Evolutionary conservation across 1,139 yeast species (phyloP), one percentile per base, ranked within the genome.

Genomic region (Petasospora rhodanensis): DNA sequence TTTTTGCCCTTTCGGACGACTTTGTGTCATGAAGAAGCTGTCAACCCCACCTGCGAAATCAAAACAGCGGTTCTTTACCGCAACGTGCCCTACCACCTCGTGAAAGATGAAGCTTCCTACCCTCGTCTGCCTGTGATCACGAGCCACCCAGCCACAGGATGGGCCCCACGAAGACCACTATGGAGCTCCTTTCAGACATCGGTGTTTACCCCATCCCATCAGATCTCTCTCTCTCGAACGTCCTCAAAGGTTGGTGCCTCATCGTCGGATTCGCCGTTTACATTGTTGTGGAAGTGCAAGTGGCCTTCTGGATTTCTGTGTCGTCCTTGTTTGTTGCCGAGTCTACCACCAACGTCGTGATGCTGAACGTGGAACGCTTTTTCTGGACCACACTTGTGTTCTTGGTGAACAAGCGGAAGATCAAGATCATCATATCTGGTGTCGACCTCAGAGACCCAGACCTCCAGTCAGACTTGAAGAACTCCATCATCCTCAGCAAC

Each of bases 371-470:
- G 7, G 35, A 32, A 4, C 31, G 38, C 8, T 20, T 29, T 7
- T 47, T 45, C 20, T 51, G 55, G 55, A 35, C 25, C 3, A n/a
- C 36, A 4, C 35, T 48, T 10, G 28, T 45, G 4, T 42, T 40
- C 32, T 39, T 49, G 33, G 46, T 51, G 13, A 41, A 39, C 29
- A 48, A 43, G 34, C 42, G 44, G 7, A 45, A 47, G 31, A 37
- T 50, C 16, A 48, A 44, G 24, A 45, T 51, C 18, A 43, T 47
- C 11, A 41, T 51, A 10, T 41, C 46, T 22, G 55, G 55, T 1
- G 27, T 48, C 7, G 46, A 51, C 22, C 39, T 49, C 25, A 42
- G 35, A 20, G 49, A 46, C 16, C 37, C 38, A 10, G 40, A 32
- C 7, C 22, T 33, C 13, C 43, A 38, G 14, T 38, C 40, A 10